phyloP scores from a whole-genome alignment of 495 filamentous ascomycete genomes.

The Lineolata rhizophorae region DNA sequence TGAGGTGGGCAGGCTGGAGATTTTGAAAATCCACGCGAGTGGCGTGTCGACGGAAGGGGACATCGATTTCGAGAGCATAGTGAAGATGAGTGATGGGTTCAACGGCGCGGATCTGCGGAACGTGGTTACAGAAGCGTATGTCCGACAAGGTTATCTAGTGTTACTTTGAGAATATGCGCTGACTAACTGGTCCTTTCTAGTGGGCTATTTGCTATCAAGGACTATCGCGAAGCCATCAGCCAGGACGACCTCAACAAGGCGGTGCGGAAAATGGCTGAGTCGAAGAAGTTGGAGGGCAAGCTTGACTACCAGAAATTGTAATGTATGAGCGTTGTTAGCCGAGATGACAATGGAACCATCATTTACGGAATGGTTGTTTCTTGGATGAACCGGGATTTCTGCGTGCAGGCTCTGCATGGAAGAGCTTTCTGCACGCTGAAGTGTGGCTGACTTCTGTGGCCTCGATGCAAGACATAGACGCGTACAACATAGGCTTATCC shows the following conservation, averaged over 20 bases:
- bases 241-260: constrained; percentile 99
- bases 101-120: constrained; percentile 97
- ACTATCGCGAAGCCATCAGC: constrained; percentile 82
- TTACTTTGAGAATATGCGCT: constrained; percentile 11
- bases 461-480: too few relatives aligned
- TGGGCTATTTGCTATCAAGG: constrained; percentile 92
- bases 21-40: constrained; percentile 91
- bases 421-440: too few relatives aligned
- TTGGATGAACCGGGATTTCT: too few relatives aligned
- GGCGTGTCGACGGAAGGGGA: constrained; percentile 79
- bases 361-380: too few relatives aligned
- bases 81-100: constrained; percentile 97
- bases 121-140: constrained; percentile 95
- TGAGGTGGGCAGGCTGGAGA: constrained; percentile 90
- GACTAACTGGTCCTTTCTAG: constrained; percentile 25
- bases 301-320: constrained; percentile 95
- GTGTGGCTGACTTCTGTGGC: too few relatives aligned
- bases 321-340: too few relatives aligned
- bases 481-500: too few relatives aligned
- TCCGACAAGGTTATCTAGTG: constrained; percentile 8
- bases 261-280: constrained; percentile 85
- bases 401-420: too few relatives aligned
- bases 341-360: too few relatives aligned
- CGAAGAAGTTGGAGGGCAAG: constrained; percentile 97
- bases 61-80: constrained; percentile 96